These are phyloP conservation scores for Monilinia fructicola DNA, from an alignment of 2,329 filamentous ascomycete genomes.

Conservation along the genomic window DNA sequence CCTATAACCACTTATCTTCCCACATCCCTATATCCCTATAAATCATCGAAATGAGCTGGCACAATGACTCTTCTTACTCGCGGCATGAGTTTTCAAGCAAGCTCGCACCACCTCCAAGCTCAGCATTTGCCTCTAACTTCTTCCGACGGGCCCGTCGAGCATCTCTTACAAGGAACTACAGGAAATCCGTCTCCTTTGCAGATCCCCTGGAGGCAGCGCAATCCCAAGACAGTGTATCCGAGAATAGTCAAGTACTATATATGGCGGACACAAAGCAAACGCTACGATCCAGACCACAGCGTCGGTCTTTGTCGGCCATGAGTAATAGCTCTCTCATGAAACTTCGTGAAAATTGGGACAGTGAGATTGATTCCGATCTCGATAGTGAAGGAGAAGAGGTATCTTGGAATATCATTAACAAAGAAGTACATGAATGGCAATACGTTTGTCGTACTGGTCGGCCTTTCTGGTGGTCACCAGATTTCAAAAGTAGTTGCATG, in stretches of 20 bases:
- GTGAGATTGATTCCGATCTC: constrained; percentile 7
- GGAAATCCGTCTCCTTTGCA: constrained; percentile 20
- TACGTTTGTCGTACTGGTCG: constrained; percentile 37
- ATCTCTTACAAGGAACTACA: constrained; percentile 16
- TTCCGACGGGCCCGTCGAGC: constrained; percentile 18
- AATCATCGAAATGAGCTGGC: constrained; percentile 12
- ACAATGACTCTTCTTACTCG: constrained; percentile 16
- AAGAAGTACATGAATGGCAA: constrained; percentile 40
- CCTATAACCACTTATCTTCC: constrained; percentile 11
- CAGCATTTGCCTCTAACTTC: constrained; percentile 6
- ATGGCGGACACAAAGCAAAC: constrained; percentile 27
- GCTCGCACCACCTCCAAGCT: background rate
- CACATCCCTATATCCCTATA: constrained; percentile 14
- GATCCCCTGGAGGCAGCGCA: constrained; percentile 1
- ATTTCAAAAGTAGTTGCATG: constrained; percentile 30
- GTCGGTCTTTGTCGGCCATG: constrained; percentile 35
- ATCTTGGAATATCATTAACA: constrained; percentile 37
- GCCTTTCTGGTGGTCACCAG: constrained; percentile 40
- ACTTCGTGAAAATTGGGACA: constrained; percentile 27
- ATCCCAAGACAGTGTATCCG: constrained; percentile 26
- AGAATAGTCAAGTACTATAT: constrained; percentile 34
- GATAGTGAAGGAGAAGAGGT: constrained; percentile 27
- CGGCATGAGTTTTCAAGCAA: constrained; percentile 16
- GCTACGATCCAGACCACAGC: constrained; percentile 13
- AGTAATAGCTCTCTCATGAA: constrained; percentile 29